phyloP scores from a whole-genome alignment of 805 yeast genomes.

The Zygosaccharomyces rouxii region DNA sequence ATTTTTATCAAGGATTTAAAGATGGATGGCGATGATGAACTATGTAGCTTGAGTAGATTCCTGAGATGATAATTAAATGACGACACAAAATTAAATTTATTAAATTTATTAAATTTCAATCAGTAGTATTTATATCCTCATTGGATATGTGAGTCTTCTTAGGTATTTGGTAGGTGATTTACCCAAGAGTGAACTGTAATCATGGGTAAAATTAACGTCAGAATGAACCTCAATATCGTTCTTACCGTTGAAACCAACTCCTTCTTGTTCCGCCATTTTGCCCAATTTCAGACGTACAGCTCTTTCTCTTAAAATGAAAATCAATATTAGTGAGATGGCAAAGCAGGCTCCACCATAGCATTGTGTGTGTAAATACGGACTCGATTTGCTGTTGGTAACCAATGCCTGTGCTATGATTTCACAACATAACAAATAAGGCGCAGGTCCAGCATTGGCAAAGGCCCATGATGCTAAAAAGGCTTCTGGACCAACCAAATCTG shows the following conservation, averaged over 20 bases:
- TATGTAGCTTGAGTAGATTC: slow-evolving; percentile 45
- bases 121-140: slow-evolving; percentile 19
- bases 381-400: slow-evolving; percentile 20
- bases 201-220: neutral
- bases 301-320: slow-evolving; percentile 49
- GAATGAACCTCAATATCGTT: neutral
- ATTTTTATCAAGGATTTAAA: slow-evolving; percentile 49
- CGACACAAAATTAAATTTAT: too few relatives aligned
- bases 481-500: slow-evolving; percentile 39
- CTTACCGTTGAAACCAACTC: neutral
- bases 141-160: slow-evolving; percentile 26
- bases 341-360: slow-evolving; percentile 53
- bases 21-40: slow-evolving; percentile 46
- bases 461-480: slow-evolving; percentile 40
- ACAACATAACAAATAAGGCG: slow-evolving; percentile 40
- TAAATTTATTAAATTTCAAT: neutral
- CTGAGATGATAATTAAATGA: slow-evolving; percentile 18
- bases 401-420: slow-evolving; percentile 55
- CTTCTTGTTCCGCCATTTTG: neutral
- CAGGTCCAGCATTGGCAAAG: slow-evolving; percentile 32
- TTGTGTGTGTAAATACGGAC: slow-evolving; percentile 57
- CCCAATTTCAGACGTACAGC: slow-evolving; percentile 42
- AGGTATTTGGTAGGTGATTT: slow-evolving; percentile 20
- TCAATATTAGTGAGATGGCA: slow-evolving; percentile 40
- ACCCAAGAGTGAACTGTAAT: slow-evolving; percentile 18